Evolutionary conservation across 2,329 filamentous ascomycete genomes (phyloP).

Genomic region (Lachnellula occidentalis): DNA sequence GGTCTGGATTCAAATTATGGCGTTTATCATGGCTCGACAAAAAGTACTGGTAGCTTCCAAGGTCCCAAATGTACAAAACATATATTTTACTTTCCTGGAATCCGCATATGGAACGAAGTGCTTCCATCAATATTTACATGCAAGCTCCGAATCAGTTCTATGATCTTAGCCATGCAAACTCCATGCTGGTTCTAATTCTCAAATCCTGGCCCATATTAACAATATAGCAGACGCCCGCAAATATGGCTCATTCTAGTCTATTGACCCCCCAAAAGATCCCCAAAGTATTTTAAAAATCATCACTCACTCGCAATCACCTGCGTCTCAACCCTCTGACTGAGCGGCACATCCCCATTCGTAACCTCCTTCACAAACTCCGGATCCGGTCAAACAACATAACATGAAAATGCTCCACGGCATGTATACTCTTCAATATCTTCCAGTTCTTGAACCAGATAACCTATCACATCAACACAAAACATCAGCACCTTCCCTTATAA

Average conservation of each 20-base stretch:
- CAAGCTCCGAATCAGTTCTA: no score
- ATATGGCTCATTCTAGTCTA: neutral
- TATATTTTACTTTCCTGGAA: no score
- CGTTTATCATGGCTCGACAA: neutral
- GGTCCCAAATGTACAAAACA: no score
- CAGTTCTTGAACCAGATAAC: conserved; percentile 89
- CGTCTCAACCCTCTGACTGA: conserved; percentile 41
- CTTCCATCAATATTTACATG: no score
- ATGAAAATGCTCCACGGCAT: conserved; percentile 89
- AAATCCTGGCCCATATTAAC: neutral
- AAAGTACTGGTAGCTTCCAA: no score
- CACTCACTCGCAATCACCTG: neutral
- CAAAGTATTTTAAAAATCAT: neutral
- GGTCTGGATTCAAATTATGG: neutral
- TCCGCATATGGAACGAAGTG: no score
- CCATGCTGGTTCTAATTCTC: neutral
- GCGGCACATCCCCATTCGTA: conserved; percentile 68
- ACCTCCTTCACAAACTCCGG: conserved; percentile 61
- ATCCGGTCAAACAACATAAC: conserved; percentile 83
- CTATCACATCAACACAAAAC: conserved; percentile 24
- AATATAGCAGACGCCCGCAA: neutral
- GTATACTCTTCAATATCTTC: conserved; percentile 75
- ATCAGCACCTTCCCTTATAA: conserved; percentile 29
- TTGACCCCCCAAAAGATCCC: no score
- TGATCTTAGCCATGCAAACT: neutral